Evolutionary conservation across 176 grass and related monocot genomes (phyloP), one percentile per base, ranked within the genome.

Genomic region (Aegilops umbellulata): DNA sequence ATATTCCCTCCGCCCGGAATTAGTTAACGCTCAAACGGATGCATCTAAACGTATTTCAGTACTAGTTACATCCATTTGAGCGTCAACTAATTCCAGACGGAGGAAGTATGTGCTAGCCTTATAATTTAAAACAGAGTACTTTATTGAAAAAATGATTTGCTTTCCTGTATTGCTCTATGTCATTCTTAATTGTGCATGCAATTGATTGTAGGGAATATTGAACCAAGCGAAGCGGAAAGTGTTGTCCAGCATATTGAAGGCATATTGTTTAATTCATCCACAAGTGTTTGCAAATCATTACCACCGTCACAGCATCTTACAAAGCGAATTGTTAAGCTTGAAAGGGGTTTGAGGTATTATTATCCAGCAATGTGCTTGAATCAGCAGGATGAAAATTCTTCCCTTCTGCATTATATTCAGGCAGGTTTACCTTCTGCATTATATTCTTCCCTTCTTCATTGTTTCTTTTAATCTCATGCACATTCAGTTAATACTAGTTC

Each of bases 321-420:
- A 65, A 95, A 94, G 51, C 86, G 95, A 86, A 92, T 98, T 87
- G 90, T 98, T 73, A 95, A 95, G 69, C 95, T 98, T 90, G 87
- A 98, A 88, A 91, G 83, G 71, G 91, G 96, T 90, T 89, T 95
- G 79, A 83, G 49, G 42, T 94, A 87, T 82, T 92, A 87, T 77
- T 95, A 92, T 80, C 91, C 91, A 81, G 75, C 79, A 53, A 82
- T 89, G 85, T 92, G 86, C 66, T 86, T 90, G 30, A 94, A 98
- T 92, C 82, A 82, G 23, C 91, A 86, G 68, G 93, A 98, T 80
- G 90, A 94, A 87, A 98, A 98, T 91, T 98, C 96, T 88, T 85
- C 92, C 25, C 88, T 98, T 55, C 74, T 94, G 89, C 86, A 98
- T 30, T 95, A 94, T 92, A 95, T 94, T 91, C 96, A 98, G 93